Percentiles rank a stretch among this genome's conserved stretches.
phyloP scores from a whole-genome alignment of 371 early-diverging fungal genomes.

The Mortierella sp. region DNA sequence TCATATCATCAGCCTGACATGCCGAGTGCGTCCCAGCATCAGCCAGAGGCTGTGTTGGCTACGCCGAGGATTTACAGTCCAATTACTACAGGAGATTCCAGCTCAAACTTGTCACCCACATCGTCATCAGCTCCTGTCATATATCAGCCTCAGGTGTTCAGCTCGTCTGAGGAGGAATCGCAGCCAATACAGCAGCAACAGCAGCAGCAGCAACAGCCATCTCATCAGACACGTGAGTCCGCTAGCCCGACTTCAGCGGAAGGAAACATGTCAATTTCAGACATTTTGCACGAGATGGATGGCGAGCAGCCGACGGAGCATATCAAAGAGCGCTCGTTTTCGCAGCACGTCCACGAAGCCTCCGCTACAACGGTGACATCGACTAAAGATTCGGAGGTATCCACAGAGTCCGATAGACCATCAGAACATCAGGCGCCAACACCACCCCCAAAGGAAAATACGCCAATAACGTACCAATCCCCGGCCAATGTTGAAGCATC shows the following conservation, averaged over 20 bases:
- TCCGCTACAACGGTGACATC: slow-evolving; percentile 26
- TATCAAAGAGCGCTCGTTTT: not conserved
- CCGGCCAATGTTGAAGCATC: slow-evolving; percentile 6
- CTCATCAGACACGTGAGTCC: not conserved
- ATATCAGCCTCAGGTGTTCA: slow-evolving; percentile 15
- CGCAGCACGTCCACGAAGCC: slow-evolving; percentile 28
- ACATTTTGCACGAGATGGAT: slow-evolving; percentile 22
- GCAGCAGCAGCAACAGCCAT: slow-evolving; percentile 4
- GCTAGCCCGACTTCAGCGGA: not conserved
- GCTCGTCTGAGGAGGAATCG: slow-evolving; percentile 12
- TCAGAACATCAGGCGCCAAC: slow-evolving; percentile 29
- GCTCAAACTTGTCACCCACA: not conserved
- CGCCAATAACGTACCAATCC: slow-evolving; percentile 23
- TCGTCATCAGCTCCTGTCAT: slow-evolving; percentile 13
- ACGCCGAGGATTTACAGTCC: slow-evolving; percentile 21
- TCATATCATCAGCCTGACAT: not conserved
- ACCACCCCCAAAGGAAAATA: slow-evolving; percentile 42
- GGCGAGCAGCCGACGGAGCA: not conserved
- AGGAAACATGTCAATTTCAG: slow-evolving; percentile 20
- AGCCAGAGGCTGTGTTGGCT: not conserved
- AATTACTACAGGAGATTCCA: too few relatives aligned
- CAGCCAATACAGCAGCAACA: slow-evolving; percentile 12
- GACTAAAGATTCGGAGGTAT: slow-evolving; percentile 30
- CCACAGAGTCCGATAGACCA: slow-evolving; percentile 20
- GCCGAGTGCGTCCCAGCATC: not conserved